These are phyloP conservation scores for Colletotrichum sojae DNA, from an alignment of 2,329 filamentous ascomycete genomes.

Conservation along the genomic window DNA sequence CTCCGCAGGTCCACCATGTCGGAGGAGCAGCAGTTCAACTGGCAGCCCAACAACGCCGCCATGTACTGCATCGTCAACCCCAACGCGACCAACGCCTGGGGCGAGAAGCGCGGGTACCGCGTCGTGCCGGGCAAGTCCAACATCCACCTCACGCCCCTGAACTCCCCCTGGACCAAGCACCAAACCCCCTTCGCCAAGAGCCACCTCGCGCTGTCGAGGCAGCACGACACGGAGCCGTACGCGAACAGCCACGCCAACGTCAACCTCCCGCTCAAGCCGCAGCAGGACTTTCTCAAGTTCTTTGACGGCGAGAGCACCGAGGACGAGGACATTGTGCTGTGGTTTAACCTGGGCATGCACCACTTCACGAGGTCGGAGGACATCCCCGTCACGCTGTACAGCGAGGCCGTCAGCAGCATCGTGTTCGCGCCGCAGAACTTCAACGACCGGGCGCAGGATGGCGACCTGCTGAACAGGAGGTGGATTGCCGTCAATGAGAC, in stretches of 20 bases:
- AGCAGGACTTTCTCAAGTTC: constrained; percentile 59
- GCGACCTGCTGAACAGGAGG: constrained; percentile 52
- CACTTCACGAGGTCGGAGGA: constrained; percentile 49
- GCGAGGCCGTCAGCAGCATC: constrained; percentile 51
- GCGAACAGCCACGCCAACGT: constrained; percentile 37
- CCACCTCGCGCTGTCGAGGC: constrained; percentile 57
- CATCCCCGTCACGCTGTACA: constrained; percentile 50
- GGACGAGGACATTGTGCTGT: constrained; percentile 58
- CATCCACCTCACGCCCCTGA: constrained; percentile 60
- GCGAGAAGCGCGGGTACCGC: constrained; percentile 85
- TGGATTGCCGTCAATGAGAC: constrained; percentile 48
- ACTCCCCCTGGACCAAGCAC: constrained; percentile 58
- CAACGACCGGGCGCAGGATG: constrained; percentile 52
- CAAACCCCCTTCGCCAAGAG: constrained; percentile 59
- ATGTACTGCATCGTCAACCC: constrained; percentile 62
- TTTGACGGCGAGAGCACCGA: constrained; percentile 53
- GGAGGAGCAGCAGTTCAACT: constrained; percentile 51
- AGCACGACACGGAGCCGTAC: constrained; percentile 37
- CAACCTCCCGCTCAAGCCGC: constrained; percentile 50
- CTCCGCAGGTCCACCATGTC: constrained; percentile 44
- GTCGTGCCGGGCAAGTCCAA: constrained; percentile 99
- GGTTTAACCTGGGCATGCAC: constrained; percentile 65
- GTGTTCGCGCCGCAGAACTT: constrained; percentile 53
- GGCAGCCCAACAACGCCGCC: constrained; percentile 58
- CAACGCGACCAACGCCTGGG: constrained; percentile 61